Base-by-base conservation (phyloP, 768 basidiomycete genomes). In the Panus rudis region DNA sequence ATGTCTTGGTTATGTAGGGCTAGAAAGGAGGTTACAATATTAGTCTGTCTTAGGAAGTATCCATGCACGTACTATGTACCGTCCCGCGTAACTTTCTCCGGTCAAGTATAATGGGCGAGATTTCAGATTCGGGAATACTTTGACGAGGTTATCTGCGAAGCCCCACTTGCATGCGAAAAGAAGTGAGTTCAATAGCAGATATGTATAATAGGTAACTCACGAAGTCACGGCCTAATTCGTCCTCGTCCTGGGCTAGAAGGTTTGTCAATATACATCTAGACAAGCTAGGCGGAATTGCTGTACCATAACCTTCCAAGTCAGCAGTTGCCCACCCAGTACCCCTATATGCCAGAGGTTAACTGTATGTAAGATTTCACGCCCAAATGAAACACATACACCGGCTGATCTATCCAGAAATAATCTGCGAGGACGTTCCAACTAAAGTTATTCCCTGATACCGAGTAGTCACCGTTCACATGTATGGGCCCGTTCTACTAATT, bases 81-180 rank as follows among this genome's bases (percentile, higher is more conserved):
- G 71, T 24, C 85, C 85, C 13, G 85, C 76, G 58, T 86, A 86
- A 52, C 81, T 84, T 61, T 87, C 85, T 6, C 85, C 85, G 0
- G 75, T 76, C 28, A 88, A 54, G 57, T 81, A 63, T 24, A 87
- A 68, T n/a, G 85, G 84, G 25, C 85, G 75, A 1, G 63, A 73
- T 14, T 75, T 76, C 21, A 87, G 68, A 53, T 70, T 68, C 14
- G 84, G 85, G 60, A 88, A 88, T 5, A 86, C 77, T 52, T 79
- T 81, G 52, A 84, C 79, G 4, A 86, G 64, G 55, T 87, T 87
- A 22, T 59, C 62, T 33, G 88, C 59, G 57, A 87, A 87, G n/a
- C 79, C 81, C 66, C 86, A 74, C 84, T 87, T 27, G 7, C 32
- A 10, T 11, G 16, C 24, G 12, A 19, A n/a, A 8, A 4, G 10